Conservation (phyloP, 345 rosid species). For the Linum lewisii region DNA sequence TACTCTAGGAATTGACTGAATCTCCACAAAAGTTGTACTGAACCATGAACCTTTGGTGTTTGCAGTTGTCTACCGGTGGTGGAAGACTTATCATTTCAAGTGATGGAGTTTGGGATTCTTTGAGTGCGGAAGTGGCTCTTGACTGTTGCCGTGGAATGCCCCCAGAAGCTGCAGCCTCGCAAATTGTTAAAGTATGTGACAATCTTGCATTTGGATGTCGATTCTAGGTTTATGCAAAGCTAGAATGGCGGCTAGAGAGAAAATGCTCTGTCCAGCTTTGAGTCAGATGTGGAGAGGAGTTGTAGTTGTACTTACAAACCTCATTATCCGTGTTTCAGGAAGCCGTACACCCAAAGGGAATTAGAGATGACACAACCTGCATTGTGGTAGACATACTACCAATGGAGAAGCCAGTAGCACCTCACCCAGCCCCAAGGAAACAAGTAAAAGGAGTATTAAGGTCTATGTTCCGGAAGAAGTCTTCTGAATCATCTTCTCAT, state of each 20-base stretch:
- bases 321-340: slow-evolving; percentile 32
- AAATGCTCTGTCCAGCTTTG: no score
- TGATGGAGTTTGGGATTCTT: slow-evolving; percentile 91
- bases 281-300: no score
- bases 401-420: slow-evolving; percentile 43
- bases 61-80: slow-evolving; percentile 64
- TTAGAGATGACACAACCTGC: slow-evolving; percentile 92
- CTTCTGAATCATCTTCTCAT: slow-evolving; percentile 41
- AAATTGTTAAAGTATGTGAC: slow-evolving; percentile 66
- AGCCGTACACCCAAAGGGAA: slow-evolving; percentile 68
- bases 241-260: not conserved
- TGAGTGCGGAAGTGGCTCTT: slow-evolving; percentile 67
- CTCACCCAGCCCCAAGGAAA: slow-evolving; percentile 45
- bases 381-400: slow-evolving; percentile 81
- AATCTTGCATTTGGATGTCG: not conserved
- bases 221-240: not conserved
- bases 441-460: slow-evolving; percentile 26
- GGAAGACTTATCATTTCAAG: slow-evolving; percentile 91
- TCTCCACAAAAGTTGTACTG: not conserved
- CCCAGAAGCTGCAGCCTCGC: slow-evolving; percentile 83
- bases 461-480: slow-evolving; percentile 50
- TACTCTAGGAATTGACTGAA: not conserved
- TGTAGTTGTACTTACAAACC: not conserved
- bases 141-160: slow-evolving; percentile 71
- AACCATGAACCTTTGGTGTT: not conserved